phyloP scores from a whole-genome alignment of 2,329 filamentous ascomycete species.

The Aspergillus chevalieri region DNA sequence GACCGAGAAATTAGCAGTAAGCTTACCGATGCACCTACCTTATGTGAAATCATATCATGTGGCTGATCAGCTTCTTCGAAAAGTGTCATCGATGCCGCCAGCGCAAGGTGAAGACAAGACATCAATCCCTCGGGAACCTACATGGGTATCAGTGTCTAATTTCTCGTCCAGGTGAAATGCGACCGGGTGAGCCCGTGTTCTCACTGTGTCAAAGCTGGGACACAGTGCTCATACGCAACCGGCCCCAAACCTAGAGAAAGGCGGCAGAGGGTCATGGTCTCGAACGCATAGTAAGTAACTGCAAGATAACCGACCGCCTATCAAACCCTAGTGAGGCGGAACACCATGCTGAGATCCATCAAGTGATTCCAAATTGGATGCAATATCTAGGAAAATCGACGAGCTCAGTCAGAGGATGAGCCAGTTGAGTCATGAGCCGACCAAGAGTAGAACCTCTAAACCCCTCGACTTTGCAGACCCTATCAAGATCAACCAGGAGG shows the following conservation, averaged over 20 bases:
- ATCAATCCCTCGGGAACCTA: conserved; percentile 1
- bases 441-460: not conserved
- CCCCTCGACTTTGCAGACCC: not conserved
- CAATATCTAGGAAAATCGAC: conserved; percentile 9
- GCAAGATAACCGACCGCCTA: not conserved
- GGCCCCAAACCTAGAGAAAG: conserved; percentile 4
- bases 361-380: conserved; percentile 6
- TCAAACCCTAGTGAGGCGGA: not conserved
- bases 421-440: conserved; percentile 1
- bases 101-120: conserved; percentile 3
- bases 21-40: not conserved
- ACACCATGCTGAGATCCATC: not conserved
- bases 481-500: not conserved
- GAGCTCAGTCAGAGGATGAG: conserved; percentile 3
- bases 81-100: conserved; percentile 5
- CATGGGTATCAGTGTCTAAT: not conserved
- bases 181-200: conserved; percentile 7
- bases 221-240: conserved; percentile 5
- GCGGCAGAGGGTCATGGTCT: conserved; percentile 9
- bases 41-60: not conserved
- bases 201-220: conserved; percentile 3
- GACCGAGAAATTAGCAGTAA: not conserved
- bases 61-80: not conserved
- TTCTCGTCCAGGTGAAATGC: conserved; percentile 4
- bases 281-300: conserved; percentile 8